A percentile compares a stretch with the other conserved stretches of the same genome.
These are phyloP conservation scores for Talaromyces sp. DNA, from an alignment of 2,329 filamentous ascomycete genomes.

Conservation along the genomic window DNA sequence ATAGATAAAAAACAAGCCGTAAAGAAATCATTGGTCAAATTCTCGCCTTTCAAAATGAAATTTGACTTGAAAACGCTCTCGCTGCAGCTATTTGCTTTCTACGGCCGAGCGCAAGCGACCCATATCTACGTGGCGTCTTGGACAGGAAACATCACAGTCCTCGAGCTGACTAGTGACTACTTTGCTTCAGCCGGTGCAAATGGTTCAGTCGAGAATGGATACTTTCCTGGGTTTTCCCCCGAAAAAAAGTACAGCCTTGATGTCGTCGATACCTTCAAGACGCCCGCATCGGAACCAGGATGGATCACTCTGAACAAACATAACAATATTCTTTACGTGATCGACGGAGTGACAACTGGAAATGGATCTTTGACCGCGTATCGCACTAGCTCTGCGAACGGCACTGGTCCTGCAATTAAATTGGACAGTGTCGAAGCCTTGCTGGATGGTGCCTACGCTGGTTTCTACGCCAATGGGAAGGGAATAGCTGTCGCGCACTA, in stretches of 20 bases:
- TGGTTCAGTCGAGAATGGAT: neutral
- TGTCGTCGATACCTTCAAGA: neutral
- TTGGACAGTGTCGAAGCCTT: neutral
- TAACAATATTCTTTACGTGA: neutral
- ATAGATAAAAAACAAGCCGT: too few relatives aligned
- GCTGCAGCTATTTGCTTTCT: too few relatives aligned
- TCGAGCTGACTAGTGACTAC: neutral
- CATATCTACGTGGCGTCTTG: too few relatives aligned
- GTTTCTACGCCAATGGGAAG: neutral
- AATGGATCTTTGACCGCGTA: neutral
- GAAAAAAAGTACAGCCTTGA: neutral
- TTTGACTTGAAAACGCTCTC: too few relatives aligned
- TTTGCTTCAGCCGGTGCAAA: neutral
- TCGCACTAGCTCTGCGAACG: neutral
- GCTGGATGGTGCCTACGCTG: neutral
- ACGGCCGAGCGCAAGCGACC: too few relatives aligned
- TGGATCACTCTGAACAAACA: neutral
- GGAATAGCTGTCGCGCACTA: neutral
- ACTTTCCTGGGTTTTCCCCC: neutral
- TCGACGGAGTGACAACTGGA: neutral
- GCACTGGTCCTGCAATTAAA: neutral
- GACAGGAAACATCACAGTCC: neutral
- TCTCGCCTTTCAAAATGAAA: too few relatives aligned
- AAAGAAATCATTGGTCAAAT: too few relatives aligned
- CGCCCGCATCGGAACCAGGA: neutral